phyloP scores from a whole-genome alignment of 805 yeast species.

The Huiozyma naganishii region DNA sequence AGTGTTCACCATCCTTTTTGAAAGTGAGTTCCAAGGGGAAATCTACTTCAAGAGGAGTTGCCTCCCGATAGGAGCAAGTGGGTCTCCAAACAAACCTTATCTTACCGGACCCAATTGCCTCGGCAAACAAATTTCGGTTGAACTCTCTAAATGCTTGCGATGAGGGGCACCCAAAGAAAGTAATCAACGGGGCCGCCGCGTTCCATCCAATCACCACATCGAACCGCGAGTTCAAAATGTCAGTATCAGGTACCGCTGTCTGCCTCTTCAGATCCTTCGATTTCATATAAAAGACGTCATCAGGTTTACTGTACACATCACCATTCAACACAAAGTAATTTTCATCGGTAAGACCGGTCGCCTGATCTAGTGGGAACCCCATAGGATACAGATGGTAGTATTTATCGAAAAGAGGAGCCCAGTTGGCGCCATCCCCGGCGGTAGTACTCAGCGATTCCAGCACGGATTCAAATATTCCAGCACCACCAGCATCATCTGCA shows the following conservation, averaged over 20 bases:
- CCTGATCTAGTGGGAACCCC: slow-evolving; percentile 6
- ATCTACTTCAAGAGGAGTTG: not conserved
- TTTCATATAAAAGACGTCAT: slow-evolving; percentile 71
- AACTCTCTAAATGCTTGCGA: slow-evolving; percentile 40
- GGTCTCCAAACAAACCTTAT: slow-evolving; percentile 70
- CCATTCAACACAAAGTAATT: slow-evolving; percentile 20
- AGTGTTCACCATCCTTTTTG: not conserved
- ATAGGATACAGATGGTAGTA: slow-evolving; percentile 13
- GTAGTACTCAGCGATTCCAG: slow-evolving; percentile 1
- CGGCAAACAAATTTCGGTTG: slow-evolving; percentile 46
- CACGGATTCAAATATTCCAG: not conserved
- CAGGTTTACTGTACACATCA: slow-evolving; percentile 45
- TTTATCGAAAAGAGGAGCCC: slow-evolving; percentile 5
- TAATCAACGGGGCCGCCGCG: slow-evolving; percentile 40
- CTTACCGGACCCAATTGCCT: slow-evolving; percentile 48
- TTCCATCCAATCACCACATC: slow-evolving; percentile 57
- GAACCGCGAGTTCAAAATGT: slow-evolving; percentile 27
- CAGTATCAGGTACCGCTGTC: slow-evolving; percentile 9
- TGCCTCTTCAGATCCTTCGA: slow-evolving; percentile 32
- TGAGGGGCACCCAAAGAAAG: slow-evolving; percentile 62
- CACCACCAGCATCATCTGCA: slow-evolving; percentile 6
- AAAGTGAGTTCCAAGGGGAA: slow-evolving; percentile 16
- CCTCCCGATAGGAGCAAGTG: slow-evolving; percentile 21
- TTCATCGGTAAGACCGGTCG: slow-evolving; percentile 1
- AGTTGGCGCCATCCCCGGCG: not conserved